Conservation (phyloP, 345 rosid species). For the Salix dunnii region DNA sequence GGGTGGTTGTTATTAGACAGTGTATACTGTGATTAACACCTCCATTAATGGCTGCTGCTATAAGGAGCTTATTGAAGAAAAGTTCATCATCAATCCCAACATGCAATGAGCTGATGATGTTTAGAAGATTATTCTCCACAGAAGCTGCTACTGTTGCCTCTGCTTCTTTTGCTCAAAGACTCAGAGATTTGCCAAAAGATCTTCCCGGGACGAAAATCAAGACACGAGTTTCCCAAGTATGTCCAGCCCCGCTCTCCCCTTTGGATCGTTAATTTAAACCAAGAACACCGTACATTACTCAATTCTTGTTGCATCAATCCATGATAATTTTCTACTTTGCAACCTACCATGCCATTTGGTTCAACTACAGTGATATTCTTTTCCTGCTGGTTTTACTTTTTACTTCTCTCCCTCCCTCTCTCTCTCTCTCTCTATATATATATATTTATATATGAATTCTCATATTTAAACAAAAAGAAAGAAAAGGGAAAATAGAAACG, state of each 20-base stretch:
- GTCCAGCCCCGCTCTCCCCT: not conserved
- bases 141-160: slow-evolving; percentile 30
- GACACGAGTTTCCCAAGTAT: slow-evolving; percentile 59
- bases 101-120: slow-evolving; percentile 10
- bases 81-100: slow-evolving; percentile 15
- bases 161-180: slow-evolving; percentile 55
- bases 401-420: not conserved
- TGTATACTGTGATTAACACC: not conserved
- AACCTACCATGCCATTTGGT: not conserved
- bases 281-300: not conserved
- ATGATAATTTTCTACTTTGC: not conserved
- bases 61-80: slow-evolving; percentile 43
- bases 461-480: not conserved
- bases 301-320: not conserved
- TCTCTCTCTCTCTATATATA: no score
- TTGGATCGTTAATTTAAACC: not conserved
- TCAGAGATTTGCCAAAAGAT: slow-evolving; percentile 70
- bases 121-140: slow-evolving; percentile 44
- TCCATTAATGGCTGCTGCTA: slow-evolving; percentile 53
- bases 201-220: slow-evolving; percentile 63
- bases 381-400: not conserved
- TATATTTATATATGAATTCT: not conserved
- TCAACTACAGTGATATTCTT: not conserved
- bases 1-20: not conserved
- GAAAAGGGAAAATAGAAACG: not conserved